These are phyloP conservation scores for Colletotrichum musicola DNA, from an alignment of 2,329 filamentous ascomycete genomes.

Conservation along the genomic window DNA sequence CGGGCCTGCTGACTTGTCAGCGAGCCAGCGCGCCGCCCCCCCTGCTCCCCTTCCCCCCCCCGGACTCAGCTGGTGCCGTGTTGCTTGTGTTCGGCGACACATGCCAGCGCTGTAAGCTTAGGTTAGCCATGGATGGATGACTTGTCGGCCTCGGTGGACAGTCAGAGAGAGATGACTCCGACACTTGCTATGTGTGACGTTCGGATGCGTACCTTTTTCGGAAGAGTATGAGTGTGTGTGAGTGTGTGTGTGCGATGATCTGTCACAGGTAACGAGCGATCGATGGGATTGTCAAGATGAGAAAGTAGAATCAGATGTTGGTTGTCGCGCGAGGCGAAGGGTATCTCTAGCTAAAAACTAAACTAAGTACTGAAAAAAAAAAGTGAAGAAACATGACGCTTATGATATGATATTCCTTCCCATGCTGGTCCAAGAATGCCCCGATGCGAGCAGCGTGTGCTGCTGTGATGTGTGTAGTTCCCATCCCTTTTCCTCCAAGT, in stretches of 20 bases:
- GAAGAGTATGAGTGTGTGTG: neutral
- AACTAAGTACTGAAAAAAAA: conserved; percentile 17
- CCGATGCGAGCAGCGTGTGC: conserved; percentile 12
- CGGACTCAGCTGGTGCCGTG: neutral
- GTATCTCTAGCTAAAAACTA: conserved; percentile 38
- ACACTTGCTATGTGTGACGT: conserved; percentile 12
- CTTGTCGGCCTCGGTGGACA: neutral
- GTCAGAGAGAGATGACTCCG: conserved; percentile 1
- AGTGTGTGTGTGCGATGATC: neutral
- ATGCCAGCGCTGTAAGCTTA: conserved; percentile 5
- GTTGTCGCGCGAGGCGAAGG: conserved; percentile 36
- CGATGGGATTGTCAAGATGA: neutral
- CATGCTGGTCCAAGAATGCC: conserved; percentile 30
- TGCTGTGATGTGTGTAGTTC: neutral
- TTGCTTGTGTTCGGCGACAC: conserved; percentile 6
- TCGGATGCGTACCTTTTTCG: neutral
- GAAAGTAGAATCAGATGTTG: conserved; percentile 30
- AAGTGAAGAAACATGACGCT: conserved; percentile 23
- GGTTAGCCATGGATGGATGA: neutral
- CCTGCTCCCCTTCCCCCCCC: too few species aligned
- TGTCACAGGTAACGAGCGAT: neutral
- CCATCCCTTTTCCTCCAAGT: conserved; percentile 8
- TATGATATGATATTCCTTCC: conserved; percentile 15
- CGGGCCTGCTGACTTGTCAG: conserved; percentile 4
- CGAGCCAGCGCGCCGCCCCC: neutral